Percentiles rank a stretch among this genome's conserved stretches.
Conservation (phyloP, 495 filamentous ascomycete species). For the Trichoderma gamsii region DNA sequence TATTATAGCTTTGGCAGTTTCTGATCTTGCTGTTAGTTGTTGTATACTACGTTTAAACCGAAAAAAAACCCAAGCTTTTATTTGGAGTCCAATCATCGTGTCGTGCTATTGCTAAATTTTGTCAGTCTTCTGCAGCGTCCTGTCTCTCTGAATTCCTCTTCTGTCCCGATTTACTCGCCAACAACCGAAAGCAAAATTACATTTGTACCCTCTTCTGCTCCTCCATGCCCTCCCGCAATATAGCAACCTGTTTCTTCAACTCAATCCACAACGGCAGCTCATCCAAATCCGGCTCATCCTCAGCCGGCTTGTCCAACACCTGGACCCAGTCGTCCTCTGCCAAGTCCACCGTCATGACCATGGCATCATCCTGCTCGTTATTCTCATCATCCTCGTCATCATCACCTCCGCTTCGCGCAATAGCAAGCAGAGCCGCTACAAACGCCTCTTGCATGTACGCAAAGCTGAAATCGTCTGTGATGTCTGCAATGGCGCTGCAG, state of each 20-base stretch:
- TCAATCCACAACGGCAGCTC: conserved; percentile 46
- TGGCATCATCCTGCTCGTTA: conserved; percentile 11
- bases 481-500: conserved; percentile 47
- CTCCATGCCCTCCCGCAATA: conserved; percentile 51
- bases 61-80: background rate
- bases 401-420: conserved; percentile 29
- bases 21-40: background rate
- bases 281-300: conserved; percentile 33
- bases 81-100: background rate
- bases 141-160: too few species aligned
- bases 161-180: background rate
- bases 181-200: background rate
- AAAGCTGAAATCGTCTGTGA: conserved; percentile 57
- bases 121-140: background rate
- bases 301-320: conserved; percentile 21
- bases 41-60: background rate
- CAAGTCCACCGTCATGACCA: conserved; percentile 20
- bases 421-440: conserved; percentile 50
- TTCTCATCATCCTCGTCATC: background rate
- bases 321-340: conserved; percentile 19
- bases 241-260: conserved; percentile 52
- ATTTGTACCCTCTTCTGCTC: conserved; percentile 15
- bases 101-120: background rate
- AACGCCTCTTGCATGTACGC: conserved; percentile 63
- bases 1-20: background rate